phyloP scores from a whole-genome alignment of 768 basidiomycete species.

The Lactarius psammicola region DNA sequence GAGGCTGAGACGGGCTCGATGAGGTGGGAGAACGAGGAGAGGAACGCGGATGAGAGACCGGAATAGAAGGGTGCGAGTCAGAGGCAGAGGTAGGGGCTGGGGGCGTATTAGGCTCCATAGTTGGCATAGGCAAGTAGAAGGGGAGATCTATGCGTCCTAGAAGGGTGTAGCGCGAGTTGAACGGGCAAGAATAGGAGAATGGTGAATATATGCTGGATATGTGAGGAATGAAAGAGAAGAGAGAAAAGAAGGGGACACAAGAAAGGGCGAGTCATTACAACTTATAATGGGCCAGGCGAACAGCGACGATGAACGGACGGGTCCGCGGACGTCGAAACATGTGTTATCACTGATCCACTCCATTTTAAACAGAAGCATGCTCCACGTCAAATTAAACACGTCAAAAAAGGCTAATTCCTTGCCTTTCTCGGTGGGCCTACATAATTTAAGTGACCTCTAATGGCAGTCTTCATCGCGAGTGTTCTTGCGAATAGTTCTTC shows the following conservation, averaged over 20 bases:
- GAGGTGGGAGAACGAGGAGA: conserved; percentile 27
- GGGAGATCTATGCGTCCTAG: conserved; percentile 24
- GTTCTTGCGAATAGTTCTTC: conserved; percentile 1
- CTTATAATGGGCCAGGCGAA: conserved; percentile 23
- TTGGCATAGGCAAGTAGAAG: conserved; percentile 18
- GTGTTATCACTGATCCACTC: conserved; percentile 24
- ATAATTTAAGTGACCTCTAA: conserved; percentile 15
- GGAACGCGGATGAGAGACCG: conserved; percentile 30
- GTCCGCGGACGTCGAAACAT: conserved; percentile 29
- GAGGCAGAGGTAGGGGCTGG: too few species aligned
- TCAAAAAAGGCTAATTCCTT: conserved; percentile 22
- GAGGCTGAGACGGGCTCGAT: conserved; percentile 25
- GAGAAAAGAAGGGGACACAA: background rate
- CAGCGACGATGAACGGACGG: conserved; percentile 24
- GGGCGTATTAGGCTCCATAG: conserved; percentile 26
- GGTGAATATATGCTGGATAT: conserved; percentile 24
- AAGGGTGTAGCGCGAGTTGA: conserved; percentile 25
- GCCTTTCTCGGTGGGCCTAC: conserved; percentile 12
- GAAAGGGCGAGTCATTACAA: conserved; percentile 3
- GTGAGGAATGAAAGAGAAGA: conserved; percentile 13
- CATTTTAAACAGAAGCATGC: conserved; percentile 21
- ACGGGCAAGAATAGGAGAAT: conserved; percentile 23
- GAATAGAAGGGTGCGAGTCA: conserved; percentile 26
- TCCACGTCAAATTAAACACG: conserved; percentile 17
- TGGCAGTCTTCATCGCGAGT: background rate